Percentiles rank a stretch among this genome's conserved stretches.
Conservation (phyloP, 2,329 filamentous ascomycete genomes). For the Claviceps sp. region DNA sequence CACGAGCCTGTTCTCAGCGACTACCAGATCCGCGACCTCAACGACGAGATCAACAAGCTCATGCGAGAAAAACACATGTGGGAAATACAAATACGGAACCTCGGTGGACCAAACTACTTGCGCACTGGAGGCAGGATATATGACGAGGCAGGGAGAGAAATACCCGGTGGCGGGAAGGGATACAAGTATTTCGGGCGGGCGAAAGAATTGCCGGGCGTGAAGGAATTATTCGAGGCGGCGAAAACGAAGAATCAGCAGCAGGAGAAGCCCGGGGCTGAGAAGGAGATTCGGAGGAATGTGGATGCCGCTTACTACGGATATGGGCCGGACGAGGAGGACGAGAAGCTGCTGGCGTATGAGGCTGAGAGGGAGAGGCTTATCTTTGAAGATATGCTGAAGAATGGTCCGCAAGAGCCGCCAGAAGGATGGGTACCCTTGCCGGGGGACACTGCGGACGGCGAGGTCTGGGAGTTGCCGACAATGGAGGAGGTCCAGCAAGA, state of each 20-base stretch:
- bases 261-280: constrained; percentile 51
- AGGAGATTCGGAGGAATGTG: constrained; percentile 61
- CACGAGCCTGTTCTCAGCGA: constrained; percentile 85
- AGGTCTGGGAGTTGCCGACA: constrained; percentile 71
- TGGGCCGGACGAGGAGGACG: constrained; percentile 83
- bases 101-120: constrained; percentile 98
- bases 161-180: constrained; percentile 66
- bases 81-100: constrained; percentile 89
- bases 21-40: constrained; percentile 93
- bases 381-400: constrained; percentile 49
- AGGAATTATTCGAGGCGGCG: constrained; percentile 85
- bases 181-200: constrained; percentile 93
- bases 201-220: constrained; percentile 81
- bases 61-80: constrained; percentile 99
- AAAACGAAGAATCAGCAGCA: constrained; percentile 44
- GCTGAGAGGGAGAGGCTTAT: constrained; percentile 72
- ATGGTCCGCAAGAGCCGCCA: constrained; percentile 42
- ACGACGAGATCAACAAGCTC: constrained; percentile 98
- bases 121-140: constrained; percentile 56
- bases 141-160: constrained; percentile 60
- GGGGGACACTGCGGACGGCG: constrained; percentile 73
- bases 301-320: constrained; percentile 96
- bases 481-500: constrained; percentile 91
- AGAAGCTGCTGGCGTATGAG: constrained; percentile 68
- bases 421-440: constrained; percentile 75